Evolutionary conservation across 768 basidiomycete genomes (phyloP), one percentile per base, ranked within the genome.

Genomic region (Lyophyllum shimeji): DNA sequence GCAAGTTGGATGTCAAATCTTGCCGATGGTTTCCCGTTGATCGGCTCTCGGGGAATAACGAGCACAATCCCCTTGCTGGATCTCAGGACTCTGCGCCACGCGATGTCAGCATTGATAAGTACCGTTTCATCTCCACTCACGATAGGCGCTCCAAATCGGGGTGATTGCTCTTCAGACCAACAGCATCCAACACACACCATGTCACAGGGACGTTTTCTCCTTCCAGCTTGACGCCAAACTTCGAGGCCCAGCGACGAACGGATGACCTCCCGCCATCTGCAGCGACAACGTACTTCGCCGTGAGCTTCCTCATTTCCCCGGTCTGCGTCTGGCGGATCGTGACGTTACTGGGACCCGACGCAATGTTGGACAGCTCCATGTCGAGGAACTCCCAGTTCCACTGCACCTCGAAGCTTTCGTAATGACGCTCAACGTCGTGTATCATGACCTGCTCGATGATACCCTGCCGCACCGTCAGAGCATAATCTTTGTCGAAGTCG

Each of bases 391-490:
- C 52, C 21, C 52, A 57, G 29, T 57, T 40, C 59, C 59, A 60
- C n/a, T 57, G 59, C 13, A 60, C 59, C 20, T 56, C 46, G 24
- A 57, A 60, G 27, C 49, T 55, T 53, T 60, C 52, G 31, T n/a
- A 56, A n/a, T 60, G 55, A 24, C 59, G 59, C 40, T 57, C 55
- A 33, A 53, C 54, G 44, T 60, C 59, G 7, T 57, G 20, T 12
- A 60, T 53, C 59, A 60, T 60, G 20, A 60, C 59, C 45, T 60
- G 59, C 53, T 60, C 59, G n/a, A 60, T 60, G 23, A 60, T 46
- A 7, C 59, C 59, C 48, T 60, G 59, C n/a, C 59, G 51, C 11
- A 60, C 52, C 11, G 59, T 43, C 13, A 60, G 40, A n/a, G 59
- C 59, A 17, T 60, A 60, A 51, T 60, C 55, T 46, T 60, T 60